Base-by-base conservation (phyloP, 768 basidiomycete species). In the Leccinellum luteum region DNA sequence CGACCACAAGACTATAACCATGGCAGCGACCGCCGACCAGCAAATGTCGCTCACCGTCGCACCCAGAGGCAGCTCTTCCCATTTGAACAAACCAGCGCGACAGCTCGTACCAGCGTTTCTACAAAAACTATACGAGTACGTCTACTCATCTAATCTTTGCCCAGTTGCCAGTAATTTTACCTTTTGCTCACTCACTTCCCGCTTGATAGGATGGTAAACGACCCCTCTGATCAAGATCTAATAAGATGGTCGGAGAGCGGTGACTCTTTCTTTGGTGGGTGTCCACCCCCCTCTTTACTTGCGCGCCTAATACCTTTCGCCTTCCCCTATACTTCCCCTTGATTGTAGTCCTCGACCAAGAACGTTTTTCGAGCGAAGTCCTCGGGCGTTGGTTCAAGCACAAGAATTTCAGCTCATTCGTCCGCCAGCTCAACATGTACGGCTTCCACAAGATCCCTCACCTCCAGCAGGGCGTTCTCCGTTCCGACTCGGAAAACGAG, bases 321-420 rank as follows among this genome's bases (percentile, higher is more conserved):
- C 34, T 13, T 41, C 60, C 25, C 25, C 25, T 25, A 25, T 25
- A 25, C 25, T 31, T 50, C 15, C 21, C 2, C 28, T 9, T 51
- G 21, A 19, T 23, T 14, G 9, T 66, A 97, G 95, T 98, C 28
- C 85, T 92, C 35, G 92, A 96, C 72, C 90, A 92, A 65, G 93
- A 96, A 70, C 86, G 86, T 28, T 92, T 98, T 69, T 90, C 92
- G 2, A 84, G 85, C 38, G 90, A 96, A 72, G 84, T 97, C 31
- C 84, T 98, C 7, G 92, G 92, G 3, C 83, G 86, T 44, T 98
- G 90, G 86, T 99, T 98, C 85, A 99, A 99, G 72, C 97, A 98
- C 75, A 86, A 89, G 59, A 97, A 96, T 71, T 98, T 97, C 74
- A 92, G 91, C 13, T 92, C 90, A 67, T 96, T 97, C 70, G 92